These are phyloP conservation scores for Marasmius oreades DNA, from an alignment of 1,284 basidiomycete genomes.

Conservation along the genomic window DNA sequence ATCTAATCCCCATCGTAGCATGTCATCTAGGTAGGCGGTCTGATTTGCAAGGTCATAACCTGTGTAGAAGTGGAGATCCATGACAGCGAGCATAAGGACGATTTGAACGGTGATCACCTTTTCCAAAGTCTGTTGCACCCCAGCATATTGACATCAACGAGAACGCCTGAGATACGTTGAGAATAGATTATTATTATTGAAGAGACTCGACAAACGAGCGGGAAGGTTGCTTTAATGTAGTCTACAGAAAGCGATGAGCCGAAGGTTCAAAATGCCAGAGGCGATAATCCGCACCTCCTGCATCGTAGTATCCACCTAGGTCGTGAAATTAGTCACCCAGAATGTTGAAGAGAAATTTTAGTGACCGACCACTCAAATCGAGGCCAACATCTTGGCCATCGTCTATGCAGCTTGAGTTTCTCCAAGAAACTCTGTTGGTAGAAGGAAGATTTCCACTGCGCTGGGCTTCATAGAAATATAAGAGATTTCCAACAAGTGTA, in stretches of 20 bases:
- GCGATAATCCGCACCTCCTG: conserved; percentile 54
- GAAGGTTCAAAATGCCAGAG: neutral
- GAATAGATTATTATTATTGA: conserved; percentile 3
- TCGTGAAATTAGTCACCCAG: neutral
- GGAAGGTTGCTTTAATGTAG: conserved; percentile 86
- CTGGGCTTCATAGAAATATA: conserved; percentile 93
- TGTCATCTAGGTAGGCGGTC: conserved; percentile 84
- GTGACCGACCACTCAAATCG: conserved; percentile 64
- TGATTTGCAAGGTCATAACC: conserved; percentile 84
- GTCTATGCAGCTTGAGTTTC: conserved; percentile 73
- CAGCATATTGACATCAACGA: conserved; percentile 83
- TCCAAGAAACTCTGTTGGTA: conserved; percentile 79
- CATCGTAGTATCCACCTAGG: conserved; percentile 81
- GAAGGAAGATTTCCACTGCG: conserved; percentile 72
- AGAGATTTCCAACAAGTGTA: conserved; percentile 70
- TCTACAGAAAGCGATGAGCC: conserved; percentile 41
- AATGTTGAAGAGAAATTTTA: neutral
- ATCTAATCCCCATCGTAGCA: conserved; percentile 86
- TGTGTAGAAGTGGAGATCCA: conserved; percentile 20
- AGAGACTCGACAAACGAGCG: conserved; percentile 46
- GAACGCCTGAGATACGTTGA: conserved; percentile 48
- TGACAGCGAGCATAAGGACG: neutral
- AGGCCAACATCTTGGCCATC: conserved; percentile 77
- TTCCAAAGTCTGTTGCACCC: conserved; percentile 82
- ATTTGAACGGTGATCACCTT: conserved; percentile 38